These are phyloP conservation scores for Astrocystis sublimbata DNA, from an alignment of 495 filamentous ascomycete genomes.

Conservation along the genomic window DNA sequence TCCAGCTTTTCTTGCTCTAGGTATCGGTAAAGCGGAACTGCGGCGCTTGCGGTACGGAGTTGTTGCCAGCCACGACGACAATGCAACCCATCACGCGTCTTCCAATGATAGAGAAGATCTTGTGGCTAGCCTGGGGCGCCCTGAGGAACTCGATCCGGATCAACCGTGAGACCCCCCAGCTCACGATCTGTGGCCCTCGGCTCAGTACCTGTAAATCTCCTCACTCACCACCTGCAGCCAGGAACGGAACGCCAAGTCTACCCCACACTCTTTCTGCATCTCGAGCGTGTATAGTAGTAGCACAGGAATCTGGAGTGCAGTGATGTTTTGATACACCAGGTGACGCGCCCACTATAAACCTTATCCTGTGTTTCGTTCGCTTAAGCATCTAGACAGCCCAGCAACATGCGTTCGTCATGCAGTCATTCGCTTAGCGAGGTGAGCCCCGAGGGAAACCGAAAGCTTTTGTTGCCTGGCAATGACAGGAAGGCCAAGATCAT, in stretches of 20 bases:
- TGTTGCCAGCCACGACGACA: constrained; percentile 12
- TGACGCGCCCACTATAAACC: constrained; percentile 36
- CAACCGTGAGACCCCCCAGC: constrained; percentile 25
- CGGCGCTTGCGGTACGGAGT: constrained; percentile 19
- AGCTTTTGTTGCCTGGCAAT: constrained; percentile 23
- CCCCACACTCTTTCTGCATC: constrained; percentile 37
- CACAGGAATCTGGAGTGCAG: constrained; percentile 39
- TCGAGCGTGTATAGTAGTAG: constrained; percentile 31
- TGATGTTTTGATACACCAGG: constrained; percentile 27
- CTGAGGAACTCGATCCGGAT: constrained; percentile 35
- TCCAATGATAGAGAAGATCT: constrained; percentile 27
- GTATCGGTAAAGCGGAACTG: constrained; percentile 12
- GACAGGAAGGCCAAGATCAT: constrained; percentile 11
- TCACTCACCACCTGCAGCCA: constrained; percentile 13
- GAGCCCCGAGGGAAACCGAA: constrained; percentile 35
- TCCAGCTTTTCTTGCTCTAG: constrained; percentile 6
- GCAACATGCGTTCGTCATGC: constrained; percentile 23
- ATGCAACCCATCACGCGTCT: constrained; percentile 18
- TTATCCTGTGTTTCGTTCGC: constrained; percentile 33
- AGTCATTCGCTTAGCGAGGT: constrained; percentile 31
- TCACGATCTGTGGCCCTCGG: constrained; percentile 14
- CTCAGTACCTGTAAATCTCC: constrained; percentile 29
- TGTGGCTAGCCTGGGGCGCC: constrained; percentile 28
- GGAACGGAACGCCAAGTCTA: constrained; percentile 30
- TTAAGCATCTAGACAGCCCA: constrained; percentile 34